Percentiles rank a stretch among this genome's conserved stretches.
phyloP scores from a whole-genome alignment of 129 eudicot genomes.

The Centaurea solstitialis region DNA sequence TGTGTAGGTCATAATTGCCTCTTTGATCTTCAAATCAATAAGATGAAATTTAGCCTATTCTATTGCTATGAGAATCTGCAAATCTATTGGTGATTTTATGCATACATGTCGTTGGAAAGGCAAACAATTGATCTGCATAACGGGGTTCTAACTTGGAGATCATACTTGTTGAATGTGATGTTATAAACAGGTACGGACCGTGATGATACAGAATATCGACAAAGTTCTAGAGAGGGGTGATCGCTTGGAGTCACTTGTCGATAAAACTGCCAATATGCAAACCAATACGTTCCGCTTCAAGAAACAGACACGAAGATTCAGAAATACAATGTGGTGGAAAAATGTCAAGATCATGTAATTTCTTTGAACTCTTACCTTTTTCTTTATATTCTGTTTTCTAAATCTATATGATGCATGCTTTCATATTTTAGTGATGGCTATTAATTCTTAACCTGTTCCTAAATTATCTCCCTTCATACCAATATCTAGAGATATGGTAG shows the following conservation, averaged over 20 bases:
- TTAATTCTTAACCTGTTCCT: neutral
- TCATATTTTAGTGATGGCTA: neutral
- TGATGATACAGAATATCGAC: conserved; percentile 91
- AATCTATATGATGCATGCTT: neutral
- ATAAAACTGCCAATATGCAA: conserved; percentile 89
- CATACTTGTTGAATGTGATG: neutral
- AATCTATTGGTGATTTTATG: neutral
- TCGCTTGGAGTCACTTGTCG: conserved; percentile 83
- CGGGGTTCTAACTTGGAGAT: neutral
- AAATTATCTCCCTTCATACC: neutral
- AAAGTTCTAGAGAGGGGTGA: conserved; percentile 94
- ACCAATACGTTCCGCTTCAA: conserved; percentile 83
- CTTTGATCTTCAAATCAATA: conserved; percentile 10
- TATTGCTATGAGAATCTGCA: conserved; percentile 10
- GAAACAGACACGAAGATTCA: conserved; percentile 81
- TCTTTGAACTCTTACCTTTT: neutral
- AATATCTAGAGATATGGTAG: neutral
- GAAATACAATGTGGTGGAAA: conserved; percentile 94
- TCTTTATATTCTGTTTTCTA: neutral
- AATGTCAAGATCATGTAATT: conserved; percentile 88
- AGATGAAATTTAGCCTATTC: conserved; percentile 1
- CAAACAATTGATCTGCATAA: neutral
- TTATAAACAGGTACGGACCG: conserved; percentile 66
- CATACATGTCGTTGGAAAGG: neutral
- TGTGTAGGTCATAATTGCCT: neutral